phyloP scores from a whole-genome alignment of 768 basidiomycete genomes.

The Psilocybe sp. region DNA sequence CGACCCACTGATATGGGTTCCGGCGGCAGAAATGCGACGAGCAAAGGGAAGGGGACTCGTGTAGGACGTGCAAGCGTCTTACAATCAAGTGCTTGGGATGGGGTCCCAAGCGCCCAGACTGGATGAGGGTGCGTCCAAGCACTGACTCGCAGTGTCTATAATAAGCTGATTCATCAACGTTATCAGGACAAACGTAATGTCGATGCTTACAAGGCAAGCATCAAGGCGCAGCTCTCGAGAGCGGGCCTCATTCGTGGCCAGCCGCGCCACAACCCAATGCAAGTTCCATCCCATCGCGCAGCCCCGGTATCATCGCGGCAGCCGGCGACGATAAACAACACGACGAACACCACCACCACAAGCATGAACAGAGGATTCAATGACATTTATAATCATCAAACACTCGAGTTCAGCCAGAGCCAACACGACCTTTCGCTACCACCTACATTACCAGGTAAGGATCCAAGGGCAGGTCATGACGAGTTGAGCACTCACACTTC shows the following conservation, averaged over 20 bases:
- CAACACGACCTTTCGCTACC: constrained; percentile 28
- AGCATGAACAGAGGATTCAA: constrained; percentile 17
- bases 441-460: constrained; percentile 43
- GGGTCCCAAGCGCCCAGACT: constrained; percentile 83
- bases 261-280: constrained; percentile 57
- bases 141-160: neutral
- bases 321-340: constrained; percentile 6
- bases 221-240: constrained; percentile 76
- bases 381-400: constrained; percentile 20
- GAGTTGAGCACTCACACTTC: constrained; percentile 12
- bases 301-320: constrained; percentile 14
- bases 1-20: constrained; percentile 8
- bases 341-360: constrained; percentile 6
- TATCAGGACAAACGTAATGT: constrained; percentile 78
- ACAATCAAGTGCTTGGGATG: constrained; percentile 83
- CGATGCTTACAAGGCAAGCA: constrained; percentile 78
- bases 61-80: constrained; percentile 76
- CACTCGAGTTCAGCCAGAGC: constrained; percentile 21
- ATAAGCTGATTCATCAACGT: neutral
- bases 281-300: constrained; percentile 25
- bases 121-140: constrained; percentile 66
- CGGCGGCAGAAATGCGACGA: constrained; percentile 80
- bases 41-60: constrained; percentile 76
- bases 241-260: constrained; percentile 82
- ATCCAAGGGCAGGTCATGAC: constrained; percentile 2